Evolutionary conservation across 176 grass and related monocot genomes (phyloP).

Genomic region (Cenchrus fungigraminus): DNA sequence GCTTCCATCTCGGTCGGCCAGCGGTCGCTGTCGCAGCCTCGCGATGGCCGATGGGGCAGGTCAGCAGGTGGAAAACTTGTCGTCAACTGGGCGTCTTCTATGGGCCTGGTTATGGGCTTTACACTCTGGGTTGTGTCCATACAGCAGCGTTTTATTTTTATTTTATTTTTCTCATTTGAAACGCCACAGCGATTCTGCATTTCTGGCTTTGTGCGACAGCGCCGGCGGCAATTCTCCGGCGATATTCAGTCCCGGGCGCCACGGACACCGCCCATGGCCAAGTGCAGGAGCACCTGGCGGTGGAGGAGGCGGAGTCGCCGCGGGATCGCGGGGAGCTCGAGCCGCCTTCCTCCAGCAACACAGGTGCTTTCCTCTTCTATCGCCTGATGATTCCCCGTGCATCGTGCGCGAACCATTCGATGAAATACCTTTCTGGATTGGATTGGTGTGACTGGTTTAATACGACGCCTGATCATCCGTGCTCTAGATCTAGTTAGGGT

Average conservation of each 20-base stretch:
- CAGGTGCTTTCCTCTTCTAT: background rate
- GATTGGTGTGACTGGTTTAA: background rate
- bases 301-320: background rate
- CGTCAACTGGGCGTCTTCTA: background rate
- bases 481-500: background rate
- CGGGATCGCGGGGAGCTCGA: background rate
- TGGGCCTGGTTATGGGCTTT: background rate
- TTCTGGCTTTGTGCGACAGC: background rate
- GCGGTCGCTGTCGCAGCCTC: no score
- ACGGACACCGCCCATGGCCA: background rate
- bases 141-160: background rate
- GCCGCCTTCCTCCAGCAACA: background rate
- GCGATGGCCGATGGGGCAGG: no score
- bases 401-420: background rate
- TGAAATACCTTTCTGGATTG: background rate
- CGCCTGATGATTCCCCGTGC: background rate
- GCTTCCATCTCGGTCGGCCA: constrained; percentile 30
- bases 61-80: no score
- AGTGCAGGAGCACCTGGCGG: no score
- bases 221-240: background rate
- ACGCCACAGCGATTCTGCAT: background rate
- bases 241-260: background rate
- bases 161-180: background rate
- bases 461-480: background rate
- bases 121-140: background rate